Evolutionary conservation across 345 rosid genomes (phyloP).

Genomic region (Hibiscus trionum): DNA sequence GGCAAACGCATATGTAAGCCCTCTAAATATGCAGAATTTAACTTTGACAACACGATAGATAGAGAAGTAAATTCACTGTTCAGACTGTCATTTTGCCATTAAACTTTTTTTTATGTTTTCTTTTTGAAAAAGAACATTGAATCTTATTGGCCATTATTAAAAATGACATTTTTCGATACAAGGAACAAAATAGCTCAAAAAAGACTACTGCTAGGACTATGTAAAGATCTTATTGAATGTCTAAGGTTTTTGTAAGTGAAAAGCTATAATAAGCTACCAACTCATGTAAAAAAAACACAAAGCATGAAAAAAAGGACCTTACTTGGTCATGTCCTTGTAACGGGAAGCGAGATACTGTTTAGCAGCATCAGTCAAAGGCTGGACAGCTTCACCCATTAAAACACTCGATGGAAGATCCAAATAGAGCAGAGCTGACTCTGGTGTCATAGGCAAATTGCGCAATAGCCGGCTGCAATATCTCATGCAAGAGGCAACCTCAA

Average conservation of each 20-base stretch:
- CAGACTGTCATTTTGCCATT: neutral
- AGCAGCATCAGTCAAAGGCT: conserved; percentile 94
- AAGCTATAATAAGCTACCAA: neutral
- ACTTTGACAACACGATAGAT: neutral
- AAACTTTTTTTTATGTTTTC: neutral
- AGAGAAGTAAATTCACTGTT: neutral
- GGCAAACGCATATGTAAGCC: neutral
- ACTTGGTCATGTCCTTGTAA: conserved; percentile 89
- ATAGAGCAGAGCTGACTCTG: conserved; percentile 94
- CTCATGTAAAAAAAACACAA: conserved; percentile 6
- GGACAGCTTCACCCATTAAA: conserved; percentile 96
- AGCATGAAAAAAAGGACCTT: conserved; percentile 14
- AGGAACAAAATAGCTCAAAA: neutral
- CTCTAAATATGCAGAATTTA: neutral
- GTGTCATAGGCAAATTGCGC: conserved; percentile 78
- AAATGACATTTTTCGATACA: neutral
- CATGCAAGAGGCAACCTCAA: conserved; percentile 99
- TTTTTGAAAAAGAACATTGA: neutral
- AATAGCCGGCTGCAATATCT: conserved; percentile 76
- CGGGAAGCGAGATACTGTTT: conserved; percentile 85
- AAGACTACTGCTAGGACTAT: neutral
- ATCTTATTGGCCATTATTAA: neutral
- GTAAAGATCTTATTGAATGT: neutral
- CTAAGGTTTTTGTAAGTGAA: neutral
- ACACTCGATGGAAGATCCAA: conserved; percentile 96